Conservation (phyloP, 805 yeast genomes). For the Teunomyces barrocoloradensis region DNA sequence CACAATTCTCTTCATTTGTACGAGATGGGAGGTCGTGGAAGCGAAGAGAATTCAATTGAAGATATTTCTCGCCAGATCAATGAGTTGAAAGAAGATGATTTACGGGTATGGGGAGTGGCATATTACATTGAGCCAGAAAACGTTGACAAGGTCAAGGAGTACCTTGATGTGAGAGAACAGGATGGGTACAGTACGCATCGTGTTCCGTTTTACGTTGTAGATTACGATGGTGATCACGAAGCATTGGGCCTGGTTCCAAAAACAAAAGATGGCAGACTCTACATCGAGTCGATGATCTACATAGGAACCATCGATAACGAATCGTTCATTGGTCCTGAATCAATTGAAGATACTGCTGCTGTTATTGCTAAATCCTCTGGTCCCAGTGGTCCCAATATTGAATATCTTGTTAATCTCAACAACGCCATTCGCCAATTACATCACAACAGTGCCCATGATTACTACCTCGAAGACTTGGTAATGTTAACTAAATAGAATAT, state of each 20-base stretch:
- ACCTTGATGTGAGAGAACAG: conserved; percentile 80
- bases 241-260: conserved; percentile 15
- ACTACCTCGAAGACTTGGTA: conserved; percentile 33
- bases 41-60: conserved; percentile 10
- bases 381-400: conserved; percentile 78
- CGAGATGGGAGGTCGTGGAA: conserved; percentile 21
- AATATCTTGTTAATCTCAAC: conserved; percentile 60
- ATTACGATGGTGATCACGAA: conserved; percentile 8
- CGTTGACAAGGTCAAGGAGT: conserved; percentile 59
- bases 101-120: conserved; percentile 76
- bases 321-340: conserved; percentile 85
- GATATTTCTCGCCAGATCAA: conserved; percentile 13
- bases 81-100: conserved; percentile 38
- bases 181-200: conserved; percentile 78
- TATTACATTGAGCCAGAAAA: conserved; percentile 70
- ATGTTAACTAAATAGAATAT: conserved; percentile 2
- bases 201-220: conserved; percentile 58
- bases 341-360: conserved; percentile 53
- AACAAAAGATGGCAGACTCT: conserved; percentile 33
- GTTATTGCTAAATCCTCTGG: conserved; percentile 60
- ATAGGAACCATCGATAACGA: conserved; percentile 80
- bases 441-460: conserved; percentile 21
- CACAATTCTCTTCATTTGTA: conserved; percentile 41
- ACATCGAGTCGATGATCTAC: conserved; percentile 63
- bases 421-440: conserved; percentile 39